A percentile compares a stretch with the other conserved stretches of the same genome.
Evolutionary conservation across 352 stramenopile species (phyloP).

Genomic region (Phytophthora vignae): DNA sequence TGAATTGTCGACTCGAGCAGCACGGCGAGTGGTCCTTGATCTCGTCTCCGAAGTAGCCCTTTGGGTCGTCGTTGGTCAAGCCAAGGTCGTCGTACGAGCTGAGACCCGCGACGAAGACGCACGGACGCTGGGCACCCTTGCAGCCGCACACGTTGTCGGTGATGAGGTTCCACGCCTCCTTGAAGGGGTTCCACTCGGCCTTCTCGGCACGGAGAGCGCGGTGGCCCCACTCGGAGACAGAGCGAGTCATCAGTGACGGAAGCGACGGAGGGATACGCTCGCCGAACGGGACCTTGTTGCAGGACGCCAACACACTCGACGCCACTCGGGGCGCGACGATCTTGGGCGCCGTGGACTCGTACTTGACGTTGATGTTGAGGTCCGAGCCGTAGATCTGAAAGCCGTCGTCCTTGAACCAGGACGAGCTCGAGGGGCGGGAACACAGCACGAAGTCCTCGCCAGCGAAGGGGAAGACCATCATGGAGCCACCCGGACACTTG

Average conservation of each 20-base stretch:
- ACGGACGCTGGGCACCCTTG: slow-evolving; percentile 46
- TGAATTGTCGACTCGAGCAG: slow-evolving; percentile 64
- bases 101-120: slow-evolving; percentile 68
- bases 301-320: slow-evolving; percentile 22
- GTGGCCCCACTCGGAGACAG: slow-evolving; percentile 33
- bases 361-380: slow-evolving; percentile 52
- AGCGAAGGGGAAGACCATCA: slow-evolving; percentile 49
- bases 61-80: slow-evolving; percentile 37
- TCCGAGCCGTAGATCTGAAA: slow-evolving; percentile 55
- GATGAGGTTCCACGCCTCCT: slow-evolving; percentile 32
- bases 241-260: slow-evolving; percentile 29
- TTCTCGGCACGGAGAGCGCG: slow-evolving; percentile 30
- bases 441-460: slow-evolving; percentile 57
- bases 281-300: slow-evolving; percentile 33
- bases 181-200: slow-evolving; percentile 26
- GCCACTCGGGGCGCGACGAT: slow-evolving; percentile 28
- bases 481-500: slow-evolving; percentile 28
- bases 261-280: slow-evolving; percentile 32
- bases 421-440: slow-evolving; percentile 21
- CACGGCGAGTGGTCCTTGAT: slow-evolving; percentile 63
- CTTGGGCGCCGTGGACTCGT: slow-evolving; percentile 29
- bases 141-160: slow-evolving; percentile 49
- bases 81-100: slow-evolving; percentile 42
- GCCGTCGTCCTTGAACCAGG: slow-evolving; percentile 33
- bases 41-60: slow-evolving; percentile 56